Evolutionary conservation across 176 grass and related monocot species (phyloP).

Genomic region (Eleusine indica): DNA sequence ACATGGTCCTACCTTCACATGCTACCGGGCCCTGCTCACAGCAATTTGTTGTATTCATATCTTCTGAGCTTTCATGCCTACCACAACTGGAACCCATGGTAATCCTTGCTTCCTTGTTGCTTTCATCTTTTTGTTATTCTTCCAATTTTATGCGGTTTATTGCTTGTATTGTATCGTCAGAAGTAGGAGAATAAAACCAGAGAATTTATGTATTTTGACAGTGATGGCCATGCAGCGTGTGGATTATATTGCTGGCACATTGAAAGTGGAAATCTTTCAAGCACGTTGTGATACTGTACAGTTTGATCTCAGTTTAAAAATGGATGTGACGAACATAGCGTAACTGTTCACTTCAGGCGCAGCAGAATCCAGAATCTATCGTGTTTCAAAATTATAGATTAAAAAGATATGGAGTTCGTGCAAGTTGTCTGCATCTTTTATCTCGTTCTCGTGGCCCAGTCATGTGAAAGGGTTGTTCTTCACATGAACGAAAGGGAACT

Average conservation of each 20-base stretch:
- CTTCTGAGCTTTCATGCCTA: slow-evolving; percentile 8
- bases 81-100: slow-evolving; percentile 13
- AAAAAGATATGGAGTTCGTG: slow-evolving; percentile 19
- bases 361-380: slow-evolving; percentile 36
- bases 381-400: slow-evolving; percentile 29
- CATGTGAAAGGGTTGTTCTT: neutral
- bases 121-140: slow-evolving; percentile 32
- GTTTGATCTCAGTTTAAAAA: neutral
- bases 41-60: slow-evolving; percentile 38
- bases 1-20: slow-evolving; percentile 52
- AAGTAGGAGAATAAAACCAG: neutral
- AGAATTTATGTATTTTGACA: neutral
- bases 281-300: neutral
- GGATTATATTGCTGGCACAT: neutral
- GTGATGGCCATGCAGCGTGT: neutral
- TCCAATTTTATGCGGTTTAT: neutral
- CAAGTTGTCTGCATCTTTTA: slow-evolving; percentile 14
- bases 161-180: neutral
- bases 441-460: neutral
- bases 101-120: slow-evolving; percentile 20
- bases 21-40: neutral
- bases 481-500: neutral
- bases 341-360: slow-evolving; percentile 25
- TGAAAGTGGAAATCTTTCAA: neutral
- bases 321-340: neutral